Evolutionary conservation across 2,329 filamentous ascomycete species (phyloP).

Genomic region (Calonectria naviculata): DNA sequence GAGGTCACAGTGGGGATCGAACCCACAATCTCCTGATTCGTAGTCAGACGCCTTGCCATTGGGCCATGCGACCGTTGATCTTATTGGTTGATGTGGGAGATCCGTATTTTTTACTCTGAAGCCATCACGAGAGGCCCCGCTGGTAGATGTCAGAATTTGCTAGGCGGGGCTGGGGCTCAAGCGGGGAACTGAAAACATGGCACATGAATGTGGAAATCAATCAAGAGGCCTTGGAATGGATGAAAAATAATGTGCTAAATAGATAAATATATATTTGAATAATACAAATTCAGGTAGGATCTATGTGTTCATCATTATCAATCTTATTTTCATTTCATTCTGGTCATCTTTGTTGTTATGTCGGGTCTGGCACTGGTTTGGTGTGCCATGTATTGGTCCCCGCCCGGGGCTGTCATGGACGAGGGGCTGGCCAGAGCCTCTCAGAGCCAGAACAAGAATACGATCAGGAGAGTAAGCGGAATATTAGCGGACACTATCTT

Average conservation of each 20-base stretch:
- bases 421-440: not conserved
- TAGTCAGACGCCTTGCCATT: conserved; percentile 47
- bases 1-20: conserved; percentile 43
- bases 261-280: too few relatives aligned
- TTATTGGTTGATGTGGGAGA: not conserved
- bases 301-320: too few relatives aligned
- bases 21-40: conserved; percentile 48
- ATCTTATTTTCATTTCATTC: too few relatives aligned
- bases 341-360: too few relatives aligned
- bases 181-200: too few relatives aligned
- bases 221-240: too few relatives aligned
- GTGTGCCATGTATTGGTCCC: too few relatives aligned
- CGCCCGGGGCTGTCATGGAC: not conserved
- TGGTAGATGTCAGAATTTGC: not conserved
- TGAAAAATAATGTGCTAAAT: too few relatives aligned
- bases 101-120: not conserved
- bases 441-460: not conserved
- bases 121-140: not conserved
- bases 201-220: too few relatives aligned
- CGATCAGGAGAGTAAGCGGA: not conserved
- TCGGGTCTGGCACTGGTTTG: too few relatives aligned
- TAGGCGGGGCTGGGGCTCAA: too few relatives aligned
- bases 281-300: too few relatives aligned
- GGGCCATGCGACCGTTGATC: conserved; percentile 5
- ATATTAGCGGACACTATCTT: not conserved